Conservation (phyloP, 768 basidiomycete genomes). For the Phallus indusiatus region DNA sequence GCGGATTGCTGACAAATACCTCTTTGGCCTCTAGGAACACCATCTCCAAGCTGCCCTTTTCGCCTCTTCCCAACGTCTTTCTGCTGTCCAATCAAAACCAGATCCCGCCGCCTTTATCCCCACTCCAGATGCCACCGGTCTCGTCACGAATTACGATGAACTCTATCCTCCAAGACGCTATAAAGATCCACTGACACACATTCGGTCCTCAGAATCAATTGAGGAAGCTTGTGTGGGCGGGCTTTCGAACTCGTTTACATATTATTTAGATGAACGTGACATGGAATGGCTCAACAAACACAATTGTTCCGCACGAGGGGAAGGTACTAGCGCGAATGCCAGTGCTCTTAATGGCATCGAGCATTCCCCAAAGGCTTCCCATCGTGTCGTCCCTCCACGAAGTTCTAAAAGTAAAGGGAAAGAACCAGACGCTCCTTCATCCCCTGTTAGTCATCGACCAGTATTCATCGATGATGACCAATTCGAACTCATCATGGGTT, state of each 20-base stretch:
- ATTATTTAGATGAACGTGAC: slow-evolving; percentile 95
- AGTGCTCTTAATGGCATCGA: not conserved
- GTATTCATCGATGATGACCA: slow-evolving; percentile 76
- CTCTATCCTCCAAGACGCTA: slow-evolving; percentile 64
- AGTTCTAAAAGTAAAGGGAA: slow-evolving; percentile 80
- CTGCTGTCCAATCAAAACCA: slow-evolving; percentile 21
- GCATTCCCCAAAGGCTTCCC: slow-evolving; percentile 49
- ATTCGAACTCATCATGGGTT: slow-evolving; percentile 91
- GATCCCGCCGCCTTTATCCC: slow-evolving; percentile 70
- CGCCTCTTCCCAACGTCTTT: slow-evolving; percentile 40
- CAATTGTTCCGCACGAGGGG: slow-evolving; percentile 77
- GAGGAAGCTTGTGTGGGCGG: slow-evolving; percentile 61
- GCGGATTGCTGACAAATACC: slow-evolving; percentile 44
- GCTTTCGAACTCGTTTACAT: slow-evolving; percentile 69
- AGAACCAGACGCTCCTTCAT: slow-evolving; percentile 55
- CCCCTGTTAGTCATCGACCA: slow-evolving; percentile 6
- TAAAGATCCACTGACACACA: slow-evolving; percentile 68
- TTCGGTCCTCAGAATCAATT: slow-evolving; percentile 76
- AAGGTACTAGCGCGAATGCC: slow-evolving; percentile 57
- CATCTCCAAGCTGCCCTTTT: slow-evolving; percentile 50
- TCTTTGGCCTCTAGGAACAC: slow-evolving; percentile 36
- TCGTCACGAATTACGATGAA: slow-evolving; percentile 68
- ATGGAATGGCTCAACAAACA: slow-evolving; percentile 90
- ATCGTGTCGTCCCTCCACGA: slow-evolving; percentile 22
- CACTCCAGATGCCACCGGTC: slow-evolving; percentile 80